Evolutionary conservation across 1,139 yeast genomes (phyloP).

Genomic region (Pichia sp.): DNA sequence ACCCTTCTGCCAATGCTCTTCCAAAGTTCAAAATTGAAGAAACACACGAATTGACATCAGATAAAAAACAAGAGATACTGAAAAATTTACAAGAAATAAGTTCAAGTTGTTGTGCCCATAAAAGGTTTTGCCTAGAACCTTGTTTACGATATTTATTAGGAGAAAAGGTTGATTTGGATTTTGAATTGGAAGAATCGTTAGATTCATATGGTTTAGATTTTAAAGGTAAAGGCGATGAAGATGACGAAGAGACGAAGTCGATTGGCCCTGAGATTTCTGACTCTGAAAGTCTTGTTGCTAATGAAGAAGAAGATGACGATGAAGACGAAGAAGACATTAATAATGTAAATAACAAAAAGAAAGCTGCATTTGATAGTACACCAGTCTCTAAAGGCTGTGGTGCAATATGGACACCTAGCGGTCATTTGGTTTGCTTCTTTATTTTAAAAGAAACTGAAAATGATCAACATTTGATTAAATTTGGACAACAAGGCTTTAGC

Average conservation of each 20-base stretch:
- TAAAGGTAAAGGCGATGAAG: constrained; percentile 31
- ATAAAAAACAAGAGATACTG: constrained; percentile 44
- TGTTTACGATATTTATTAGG: constrained; percentile 77
- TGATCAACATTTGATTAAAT: constrained; percentile 33
- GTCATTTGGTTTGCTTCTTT: constrained; percentile 77
- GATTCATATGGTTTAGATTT: constrained; percentile 17
- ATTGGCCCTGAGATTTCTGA: constrained; percentile 3
- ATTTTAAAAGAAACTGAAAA: constrained; percentile 46
- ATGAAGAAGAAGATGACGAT: constrained; percentile 20
- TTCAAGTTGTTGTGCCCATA: constrained; percentile 47
- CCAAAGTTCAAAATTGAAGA: constrained; percentile 72
- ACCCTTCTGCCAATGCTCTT: constrained; percentile 53
- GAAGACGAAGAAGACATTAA: constrained; percentile 20
- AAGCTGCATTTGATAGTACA: constrained; percentile 57
- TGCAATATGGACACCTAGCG: constrained; percentile 77
- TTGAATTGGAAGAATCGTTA: constrained; percentile 23
- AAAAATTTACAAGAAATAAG: constrained; percentile 51
- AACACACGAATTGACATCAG: constrained; percentile 55
- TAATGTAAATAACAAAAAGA: constrained; percentile 11
- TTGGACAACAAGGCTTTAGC: constrained; percentile 40
- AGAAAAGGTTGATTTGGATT: constrained; percentile 57
- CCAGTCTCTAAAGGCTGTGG: constrained; percentile 95
- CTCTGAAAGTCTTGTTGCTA: background rate
- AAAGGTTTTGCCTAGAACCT: constrained; percentile 71
- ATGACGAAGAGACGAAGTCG: constrained; percentile 13